Evolutionary conservation across 1,139 yeast genomes (phyloP).

Genomic region (Hansenula sp.): DNA sequence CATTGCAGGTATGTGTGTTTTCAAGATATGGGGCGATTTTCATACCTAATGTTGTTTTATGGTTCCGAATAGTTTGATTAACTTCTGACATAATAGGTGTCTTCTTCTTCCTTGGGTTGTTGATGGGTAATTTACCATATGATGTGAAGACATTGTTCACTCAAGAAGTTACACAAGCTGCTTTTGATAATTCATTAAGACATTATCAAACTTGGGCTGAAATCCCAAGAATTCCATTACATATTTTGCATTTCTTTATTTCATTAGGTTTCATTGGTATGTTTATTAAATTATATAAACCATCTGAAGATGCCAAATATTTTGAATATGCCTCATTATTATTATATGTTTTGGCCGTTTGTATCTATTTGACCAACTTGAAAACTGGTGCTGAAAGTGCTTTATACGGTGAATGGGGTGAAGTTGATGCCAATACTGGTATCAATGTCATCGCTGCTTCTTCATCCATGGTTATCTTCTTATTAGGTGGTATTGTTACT

Average conservation of each 20-base stretch:
- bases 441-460: slow-evolving; percentile 91
- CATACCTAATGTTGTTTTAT: not conserved
- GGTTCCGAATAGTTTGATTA: not conserved
- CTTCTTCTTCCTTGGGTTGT: slow-evolving; percentile 75
- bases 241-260: slow-evolving; percentile 57
- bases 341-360: slow-evolving; percentile 63
- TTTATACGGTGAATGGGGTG: slow-evolving; percentile 82
- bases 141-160: slow-evolving; percentile 78
- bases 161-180: slow-evolving; percentile 42
- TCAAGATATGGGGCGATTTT: not conserved
- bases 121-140: slow-evolving; percentile 78
- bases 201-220: slow-evolving; percentile 76
- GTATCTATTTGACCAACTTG: slow-evolving; percentile 82
- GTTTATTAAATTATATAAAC: slow-evolving; percentile 78
- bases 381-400: slow-evolving; percentile 78
- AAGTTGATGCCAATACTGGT: slow-evolving; percentile 82
- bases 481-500: slow-evolving; percentile 72
- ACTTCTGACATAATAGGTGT: slow-evolving; percentile 24
- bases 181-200: slow-evolving; percentile 56
- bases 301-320: slow-evolving; percentile 74
- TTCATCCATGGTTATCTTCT: slow-evolving; percentile 68
- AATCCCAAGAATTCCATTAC: slow-evolving; percentile 56
- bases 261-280: slow-evolving; percentile 68
- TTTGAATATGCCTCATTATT: slow-evolving; percentile 88
- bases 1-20: slow-evolving; percentile 25